Evolutionary conservation across 2,329 filamentous ascomycete genomes (phyloP), one percentile per base, ranked within the genome.

Genomic region (Leptodontidium sp.): DNA sequence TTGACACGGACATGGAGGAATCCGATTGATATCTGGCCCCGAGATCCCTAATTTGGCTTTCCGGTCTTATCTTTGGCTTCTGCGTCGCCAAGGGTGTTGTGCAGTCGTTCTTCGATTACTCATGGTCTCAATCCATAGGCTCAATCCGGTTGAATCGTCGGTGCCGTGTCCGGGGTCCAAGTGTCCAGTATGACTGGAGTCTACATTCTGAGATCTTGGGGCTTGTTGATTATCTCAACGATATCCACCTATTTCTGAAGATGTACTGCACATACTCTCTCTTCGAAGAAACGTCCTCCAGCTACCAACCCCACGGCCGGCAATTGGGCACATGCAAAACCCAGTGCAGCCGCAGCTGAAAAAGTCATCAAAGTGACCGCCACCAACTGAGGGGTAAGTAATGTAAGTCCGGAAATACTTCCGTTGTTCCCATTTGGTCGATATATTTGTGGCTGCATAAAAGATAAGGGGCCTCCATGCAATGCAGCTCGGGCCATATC

Each of bases 381-480:
- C n/a, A 58, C 50, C 15, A 17, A 53, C 8, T 58, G 53, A 58
- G 14, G 32, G 35, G 53, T 58, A 40, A 40, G 17, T 21, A 6
- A 15, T 32, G 32, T 58, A 40, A 21, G n/a, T 12, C 32, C 8
- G 32, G n/a, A 40, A 38, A 40, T 11, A 40, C 32, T 38, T 58
- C 32, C 17, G 32, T 38, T 6, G 4, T 12, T 1, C 32, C 17
- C 15, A 40, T 21, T 21, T 17, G 45, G 15, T 47, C 45, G 15
- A 47, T 21, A 47, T 21, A 17, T 17, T 4, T 7, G 17, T 8
- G 32, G 53, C 29, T 58, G 11, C 32, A 17, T 58, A 29, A 58
- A 58, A 58, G 53, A 58, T 24, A 58, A 40, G 32, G n/a, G 17
- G 7, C 53, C 40, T 38, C 24, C 52, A 40, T 40, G n/a, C 32